These are phyloP conservation scores for Coniferiporia weirii DNA, from an alignment of 1,284 basidiomycete genomes.

Conservation along the genomic window DNA sequence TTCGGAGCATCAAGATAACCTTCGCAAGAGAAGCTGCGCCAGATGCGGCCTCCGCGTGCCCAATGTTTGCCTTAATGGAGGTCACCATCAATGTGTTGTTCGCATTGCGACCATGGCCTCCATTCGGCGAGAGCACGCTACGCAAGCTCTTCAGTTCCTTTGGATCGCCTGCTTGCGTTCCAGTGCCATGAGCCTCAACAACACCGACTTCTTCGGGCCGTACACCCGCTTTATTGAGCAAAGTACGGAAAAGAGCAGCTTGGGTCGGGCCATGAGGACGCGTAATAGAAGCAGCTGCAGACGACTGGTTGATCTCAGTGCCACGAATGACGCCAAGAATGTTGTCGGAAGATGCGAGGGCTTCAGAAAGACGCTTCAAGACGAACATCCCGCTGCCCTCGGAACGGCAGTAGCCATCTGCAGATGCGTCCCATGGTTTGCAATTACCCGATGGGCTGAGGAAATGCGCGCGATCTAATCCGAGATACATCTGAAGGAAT, in stretches of 20 bases:
- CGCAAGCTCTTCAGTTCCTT: slow-evolving; percentile 60
- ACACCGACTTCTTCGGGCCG: slow-evolving; percentile 46
- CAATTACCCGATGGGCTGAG: slow-evolving; percentile 63
- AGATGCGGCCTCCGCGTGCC: slow-evolving; percentile 70
- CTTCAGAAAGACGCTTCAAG: slow-evolving; percentile 63
- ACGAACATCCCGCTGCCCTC: slow-evolving; percentile 68
- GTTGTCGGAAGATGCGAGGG: slow-evolving; percentile 55
- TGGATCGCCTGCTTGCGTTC: slow-evolving; percentile 63
- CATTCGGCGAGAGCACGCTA: slow-evolving; percentile 40
- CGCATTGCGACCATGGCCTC: slow-evolving; percentile 25
- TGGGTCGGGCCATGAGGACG: slow-evolving; percentile 64
- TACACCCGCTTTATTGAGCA: slow-evolving; percentile 45
- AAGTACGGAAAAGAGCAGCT: slow-evolving; percentile 41
- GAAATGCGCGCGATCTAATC: slow-evolving; percentile 65
- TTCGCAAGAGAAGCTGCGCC: slow-evolving; percentile 68
- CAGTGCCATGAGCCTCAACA: slow-evolving; percentile 70
- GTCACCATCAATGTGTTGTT: slow-evolving; percentile 57
- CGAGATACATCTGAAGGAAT: slow-evolving; percentile 54
- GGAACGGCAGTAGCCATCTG: slow-evolving; percentile 67
- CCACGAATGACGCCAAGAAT: slow-evolving; percentile 65
- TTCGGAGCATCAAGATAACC: slow-evolving; percentile 59
- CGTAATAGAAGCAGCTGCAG: slow-evolving; percentile 59
- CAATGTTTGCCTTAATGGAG: slow-evolving; percentile 67
- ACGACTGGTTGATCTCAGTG: slow-evolving; percentile 65
- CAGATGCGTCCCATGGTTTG: slow-evolving; percentile 63